Base-by-base conservation (phyloP, 257 asterid species). In the Paraleonurus japonicus region DNA sequence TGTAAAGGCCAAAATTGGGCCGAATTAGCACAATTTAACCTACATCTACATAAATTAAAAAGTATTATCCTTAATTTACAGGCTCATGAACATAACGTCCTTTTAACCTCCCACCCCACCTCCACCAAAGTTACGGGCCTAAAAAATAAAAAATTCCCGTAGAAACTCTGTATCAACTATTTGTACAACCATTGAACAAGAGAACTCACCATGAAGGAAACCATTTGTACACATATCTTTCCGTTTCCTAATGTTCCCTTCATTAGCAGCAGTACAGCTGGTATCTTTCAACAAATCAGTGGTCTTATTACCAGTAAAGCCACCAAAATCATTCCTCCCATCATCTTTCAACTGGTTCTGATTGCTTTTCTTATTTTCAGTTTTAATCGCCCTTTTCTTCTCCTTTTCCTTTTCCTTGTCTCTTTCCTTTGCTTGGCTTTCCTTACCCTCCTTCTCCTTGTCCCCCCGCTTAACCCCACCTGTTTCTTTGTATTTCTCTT, bases 161-260 rank as follows among this genome's bases (percentile, higher is more conserved):
- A 28, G 33, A 5, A 41, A 32, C 69, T 43, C 72, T 41, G 24
- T 61, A 53, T 59, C 65, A 7, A 20, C 47, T 41, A 41, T 41
- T 41, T 11, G 16, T 41, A 11, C n/a, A 35, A 67, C 62, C 63
- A 33, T 16, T 15, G 35, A 64, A 67, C 68, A 65, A 68, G 37
- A 71, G 74, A 28, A 82, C 96, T 88, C 90, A 90, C 96, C 96
- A 65, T 78, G 90, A 65, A 78, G 61, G 68, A 88, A 83, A 79
- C 97, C 96, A 85, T 90, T 87, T 16, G 80, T 39, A 73, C 23
- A 61, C 70, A 68, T 53, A 69, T 82, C 89, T 76, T 85, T 84
- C 63, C 90, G 78, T 81, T 90, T 90, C 86, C 78, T 78, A 81
- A 61, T 57, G 71, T 75, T 81, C 68, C 64, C 88, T 53, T 80